phyloP scores from a whole-genome alignment of 257 asterid genomes.

The Cynanchum wilfordii region DNA sequence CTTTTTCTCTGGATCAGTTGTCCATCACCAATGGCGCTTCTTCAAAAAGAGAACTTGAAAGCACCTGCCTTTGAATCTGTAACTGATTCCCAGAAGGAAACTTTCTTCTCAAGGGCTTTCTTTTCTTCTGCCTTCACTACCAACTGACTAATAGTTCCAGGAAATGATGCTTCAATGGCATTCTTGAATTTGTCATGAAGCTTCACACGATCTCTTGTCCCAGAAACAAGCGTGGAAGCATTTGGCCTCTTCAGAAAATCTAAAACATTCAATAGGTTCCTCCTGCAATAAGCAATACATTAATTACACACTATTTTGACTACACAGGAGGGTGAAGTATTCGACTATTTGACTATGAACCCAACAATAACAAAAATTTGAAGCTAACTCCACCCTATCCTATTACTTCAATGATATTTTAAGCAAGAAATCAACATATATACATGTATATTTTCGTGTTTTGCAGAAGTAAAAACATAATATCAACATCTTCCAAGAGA shows the following conservation, averaged over 20 bases:
- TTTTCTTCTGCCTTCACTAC: constrained; percentile 53
- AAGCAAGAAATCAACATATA: neutral
- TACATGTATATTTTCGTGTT: too few species aligned
- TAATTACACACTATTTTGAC: too few species aligned
- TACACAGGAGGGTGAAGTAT: too few species aligned
- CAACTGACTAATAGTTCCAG: constrained; percentile 63
- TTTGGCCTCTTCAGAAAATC: constrained; percentile 86
- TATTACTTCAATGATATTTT: neutral
- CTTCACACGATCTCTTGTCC: constrained; percentile 80
- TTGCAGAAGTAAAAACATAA: neutral
- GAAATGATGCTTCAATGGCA: constrained; percentile 55
- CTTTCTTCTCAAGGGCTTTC: constrained; percentile 44
- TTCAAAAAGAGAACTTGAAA: constrained; percentile 70
- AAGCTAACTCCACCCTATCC: too few species aligned
- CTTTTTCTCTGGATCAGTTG: too few species aligned
- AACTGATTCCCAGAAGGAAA: constrained; percentile 83
- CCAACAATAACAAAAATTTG: too few species aligned
- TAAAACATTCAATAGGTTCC: constrained; percentile 76
- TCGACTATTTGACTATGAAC: neutral
- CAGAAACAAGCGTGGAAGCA: constrained; percentile 82
- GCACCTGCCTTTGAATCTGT: constrained; percentile 81
- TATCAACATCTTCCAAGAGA: neutral
- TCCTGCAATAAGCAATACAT: constrained; percentile 43
- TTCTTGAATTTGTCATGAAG: constrained; percentile 70
- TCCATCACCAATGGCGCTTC: neutral